Conservation (phyloP, 192 early-diverging fungal genomes). For the Coemansia guatemalensis region DNA sequence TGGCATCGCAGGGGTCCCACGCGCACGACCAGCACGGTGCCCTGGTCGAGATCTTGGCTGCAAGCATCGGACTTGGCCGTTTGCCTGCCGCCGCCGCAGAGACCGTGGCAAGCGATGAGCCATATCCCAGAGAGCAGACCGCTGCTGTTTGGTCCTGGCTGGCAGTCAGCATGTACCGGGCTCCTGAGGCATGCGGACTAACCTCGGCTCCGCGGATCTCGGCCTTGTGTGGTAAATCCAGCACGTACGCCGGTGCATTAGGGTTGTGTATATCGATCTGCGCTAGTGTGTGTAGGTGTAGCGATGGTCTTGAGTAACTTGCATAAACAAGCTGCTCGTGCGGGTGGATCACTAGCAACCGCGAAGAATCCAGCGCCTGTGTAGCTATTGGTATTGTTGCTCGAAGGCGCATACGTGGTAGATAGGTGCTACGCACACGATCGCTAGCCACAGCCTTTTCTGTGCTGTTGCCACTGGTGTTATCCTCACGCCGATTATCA, state of each 20-base stretch:
- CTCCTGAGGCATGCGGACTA: constrained; percentile 19
- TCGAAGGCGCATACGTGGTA: constrained; percentile 17
- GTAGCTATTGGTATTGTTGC: constrained; percentile 14
- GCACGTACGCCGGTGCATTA: background rate
- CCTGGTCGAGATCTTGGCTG: constrained; percentile 3
- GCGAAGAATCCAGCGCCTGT: constrained; percentile 7
- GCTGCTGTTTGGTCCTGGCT: constrained; percentile 41
- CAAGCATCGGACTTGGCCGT: constrained; percentile 14
- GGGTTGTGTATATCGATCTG: constrained; percentile 19
- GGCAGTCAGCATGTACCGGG: constrained; percentile 40
- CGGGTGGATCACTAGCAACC: constrained; percentile 23
- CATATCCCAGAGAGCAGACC: constrained; percentile 14
- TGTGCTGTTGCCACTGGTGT: background rate
- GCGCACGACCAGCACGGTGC: constrained; percentile 42
- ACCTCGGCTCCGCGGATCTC: constrained; percentile 40
- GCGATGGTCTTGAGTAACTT: constrained; percentile 10
- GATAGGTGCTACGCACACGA: background rate
- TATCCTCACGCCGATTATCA: background rate
- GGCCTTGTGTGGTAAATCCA: constrained; percentile 23
- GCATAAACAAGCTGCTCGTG: constrained; percentile 28
- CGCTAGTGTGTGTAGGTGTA: constrained; percentile 19
- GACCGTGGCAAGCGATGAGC: background rate
- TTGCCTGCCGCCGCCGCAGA: background rate
- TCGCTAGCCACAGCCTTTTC: background rate
- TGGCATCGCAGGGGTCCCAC: constrained; percentile 19